Evolutionary conservation across 306 rosid genomes (phyloP).

Genomic region (Pueraria montana): DNA sequence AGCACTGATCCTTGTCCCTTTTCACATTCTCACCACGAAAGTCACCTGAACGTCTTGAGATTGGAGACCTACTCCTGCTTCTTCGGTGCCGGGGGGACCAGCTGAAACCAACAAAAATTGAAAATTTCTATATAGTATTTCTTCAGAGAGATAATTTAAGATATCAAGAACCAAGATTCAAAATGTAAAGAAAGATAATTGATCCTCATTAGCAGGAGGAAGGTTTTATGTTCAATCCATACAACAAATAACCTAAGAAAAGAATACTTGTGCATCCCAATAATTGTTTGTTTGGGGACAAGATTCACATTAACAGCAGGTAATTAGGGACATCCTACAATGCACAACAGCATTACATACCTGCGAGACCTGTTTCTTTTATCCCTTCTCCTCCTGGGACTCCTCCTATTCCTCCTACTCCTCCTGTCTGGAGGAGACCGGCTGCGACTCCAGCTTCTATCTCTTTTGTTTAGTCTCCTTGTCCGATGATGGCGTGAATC

Average conservation of each 20-base stretch:
- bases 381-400: conserved; percentile 79
- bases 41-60: conserved; percentile 68
- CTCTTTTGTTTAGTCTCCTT: conserved; percentile 64
- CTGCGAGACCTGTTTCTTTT: conserved; percentile 88
- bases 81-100: conserved; percentile 78
- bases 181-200: conserved; percentile 20
- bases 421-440: conserved; percentile 70
- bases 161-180: conserved; percentile 35
- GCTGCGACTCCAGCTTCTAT: conserved; percentile 75
- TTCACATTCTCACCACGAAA: conserved; percentile 63
- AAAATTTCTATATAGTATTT: conserved; percentile 23
- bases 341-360: conserved; percentile 53
- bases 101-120: conserved; percentile 65
- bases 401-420: conserved; percentile 69
- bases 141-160: conserved; percentile 18
- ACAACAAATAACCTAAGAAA: conserved; percentile 39
- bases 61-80: conserved; percentile 93
- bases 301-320: conserved; percentile 32
- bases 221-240: conserved; percentile 29
- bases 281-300: conserved; percentile 8
- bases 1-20: conserved; percentile 76
- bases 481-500: conserved; percentile 59
- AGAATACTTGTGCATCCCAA: conserved; percentile 15
- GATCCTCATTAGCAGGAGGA: conserved; percentile 35
- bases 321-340: conserved; percentile 41